Conservation (phyloP, 148 eudicot species). For the Nyssa sinensis region DNA sequence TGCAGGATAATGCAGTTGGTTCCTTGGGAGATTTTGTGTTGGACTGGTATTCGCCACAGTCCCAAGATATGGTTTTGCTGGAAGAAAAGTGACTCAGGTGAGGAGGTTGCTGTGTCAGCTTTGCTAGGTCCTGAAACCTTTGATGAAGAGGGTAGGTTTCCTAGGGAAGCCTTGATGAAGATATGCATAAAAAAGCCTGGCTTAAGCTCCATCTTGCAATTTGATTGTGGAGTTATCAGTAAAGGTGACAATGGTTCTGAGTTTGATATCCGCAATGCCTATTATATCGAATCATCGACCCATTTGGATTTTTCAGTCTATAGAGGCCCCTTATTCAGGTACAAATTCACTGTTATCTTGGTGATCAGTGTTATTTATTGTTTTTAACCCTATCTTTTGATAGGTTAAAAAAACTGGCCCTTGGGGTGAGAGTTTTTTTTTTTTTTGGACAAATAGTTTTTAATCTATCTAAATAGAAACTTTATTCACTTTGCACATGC, state of each 20-base stretch:
- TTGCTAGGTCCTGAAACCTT: slow-evolving; percentile 44
- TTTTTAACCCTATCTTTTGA: no score
- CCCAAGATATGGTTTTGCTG: slow-evolving; percentile 65
- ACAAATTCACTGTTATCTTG: slow-evolving; percentile 7
- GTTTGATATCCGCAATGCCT: slow-evolving; percentile 41
- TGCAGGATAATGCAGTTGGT: slow-evolving; percentile 48
- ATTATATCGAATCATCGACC: slow-evolving; percentile 47
- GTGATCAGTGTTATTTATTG: background rate
- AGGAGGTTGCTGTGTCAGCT: slow-evolving; percentile 85
- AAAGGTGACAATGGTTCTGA: slow-evolving; percentile 30
- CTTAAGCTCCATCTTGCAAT: slow-evolving; percentile 69
- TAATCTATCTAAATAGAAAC: no score
- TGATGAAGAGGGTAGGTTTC: slow-evolving; percentile 26
- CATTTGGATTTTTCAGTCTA: slow-evolving; percentile 40
- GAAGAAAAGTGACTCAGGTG: slow-evolving; percentile 68
- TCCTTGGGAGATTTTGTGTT: slow-evolving; percentile 67
- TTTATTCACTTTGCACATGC: no score
- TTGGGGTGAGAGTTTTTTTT: no score
- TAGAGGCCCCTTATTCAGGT: slow-evolving; percentile 69
- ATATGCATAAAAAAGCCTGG: slow-evolving; percentile 81
- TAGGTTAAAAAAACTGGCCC: no score
- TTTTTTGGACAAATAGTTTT: no score
- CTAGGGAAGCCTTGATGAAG: slow-evolving; percentile 61
- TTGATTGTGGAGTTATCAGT: slow-evolving; percentile 52
- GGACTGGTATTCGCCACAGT: slow-evolving; percentile 68